These are phyloP conservation scores for Suillus luteus DNA, from an alignment of 768 basidiomycete genomes.

Conservation along the genomic window DNA sequence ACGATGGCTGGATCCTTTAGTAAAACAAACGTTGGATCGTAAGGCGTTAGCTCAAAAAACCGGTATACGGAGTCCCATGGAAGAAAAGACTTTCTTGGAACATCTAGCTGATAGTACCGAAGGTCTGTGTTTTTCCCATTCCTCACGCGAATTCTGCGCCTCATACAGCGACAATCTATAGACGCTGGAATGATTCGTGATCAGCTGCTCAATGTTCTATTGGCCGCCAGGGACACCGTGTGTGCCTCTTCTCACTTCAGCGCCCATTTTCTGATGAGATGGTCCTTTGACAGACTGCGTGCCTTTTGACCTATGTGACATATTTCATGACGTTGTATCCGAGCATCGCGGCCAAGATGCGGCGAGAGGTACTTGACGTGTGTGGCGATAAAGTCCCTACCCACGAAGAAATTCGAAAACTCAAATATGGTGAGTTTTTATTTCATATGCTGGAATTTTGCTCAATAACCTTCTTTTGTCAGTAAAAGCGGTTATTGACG, in stretches of 20 bases:
- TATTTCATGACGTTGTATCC: conserved; percentile 73
- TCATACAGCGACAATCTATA: conserved; percentile 29
- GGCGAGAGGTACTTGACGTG: conserved; percentile 59
- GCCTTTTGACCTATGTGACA: conserved; percentile 64
- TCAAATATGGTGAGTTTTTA: conserved; percentile 64
- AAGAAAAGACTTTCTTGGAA: conserved; percentile 65
- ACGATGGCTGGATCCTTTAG: conserved; percentile 62
- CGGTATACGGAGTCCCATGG: conserved; percentile 40
- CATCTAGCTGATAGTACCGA: conserved; percentile 67
- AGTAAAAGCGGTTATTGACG: conserved; percentile 81
- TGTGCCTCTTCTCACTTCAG: conserved; percentile 23
- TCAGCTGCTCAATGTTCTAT: conserved; percentile 73
- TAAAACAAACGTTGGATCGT: conserved; percentile 51
- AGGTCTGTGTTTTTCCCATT: conserved; percentile 39
- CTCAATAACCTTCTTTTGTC: conserved; percentile 17
- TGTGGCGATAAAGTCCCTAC: conserved; percentile 56
- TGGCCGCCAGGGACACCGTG: conserved; percentile 80
- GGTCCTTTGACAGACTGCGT: conserved; percentile 54
- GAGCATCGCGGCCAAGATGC: conserved; percentile 51
- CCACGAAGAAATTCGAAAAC: conserved; percentile 54
- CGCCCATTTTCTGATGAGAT: conserved; percentile 2
- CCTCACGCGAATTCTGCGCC: conserved; percentile 12
- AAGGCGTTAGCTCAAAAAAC: conserved; percentile 41
- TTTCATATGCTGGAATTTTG: conserved; percentile 9
- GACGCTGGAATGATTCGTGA: conserved; percentile 71